A percentile compares a stretch with the other conserved stretches of the same genome.
phyloP scores from a whole-genome alignment of 78 protist genomes.

The Creolimax fragrantissima region DNA sequence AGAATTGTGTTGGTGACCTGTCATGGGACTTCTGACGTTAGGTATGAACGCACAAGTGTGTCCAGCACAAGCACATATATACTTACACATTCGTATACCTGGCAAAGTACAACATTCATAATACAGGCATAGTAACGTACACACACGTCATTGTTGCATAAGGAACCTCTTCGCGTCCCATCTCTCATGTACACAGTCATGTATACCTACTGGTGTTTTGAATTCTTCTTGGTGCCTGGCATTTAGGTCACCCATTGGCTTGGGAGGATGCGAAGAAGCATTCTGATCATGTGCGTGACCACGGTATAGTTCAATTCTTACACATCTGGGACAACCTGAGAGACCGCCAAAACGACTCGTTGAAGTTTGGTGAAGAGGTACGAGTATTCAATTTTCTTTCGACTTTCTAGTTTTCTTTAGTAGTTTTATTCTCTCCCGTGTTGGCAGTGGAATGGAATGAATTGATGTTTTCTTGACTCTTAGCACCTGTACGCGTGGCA shows the following conservation, averaged over 20 bases:
- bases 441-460: no score
- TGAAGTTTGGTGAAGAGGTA: slow-evolving; percentile 85
- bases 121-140: neutral
- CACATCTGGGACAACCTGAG: slow-evolving; percentile 36
- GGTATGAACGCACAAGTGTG: neutral
- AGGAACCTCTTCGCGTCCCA: neutral
- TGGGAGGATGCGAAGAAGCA: slow-evolving; percentile 23
- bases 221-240: neutral
- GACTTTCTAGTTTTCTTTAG: neutral
- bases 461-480: no score
- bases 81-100: neutral
- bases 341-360: slow-evolving; percentile 12
- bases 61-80: neutral
- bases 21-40: neutral
- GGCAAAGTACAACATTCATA: neutral
- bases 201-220: neutral
- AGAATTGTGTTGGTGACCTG: neutral
- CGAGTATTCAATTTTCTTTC: slow-evolving; percentile 36
- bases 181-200: neutral
- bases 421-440: neutral
- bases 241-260: slow-evolving; percentile 7
- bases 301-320: slow-evolving; percentile 79
- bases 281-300: slow-evolving; percentile 44
- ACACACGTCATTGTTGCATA: neutral
- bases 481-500: no score